A percentile compares a stretch with the other conserved stretches of the same genome.
phyloP scores from a whole-genome alignment of 2,329 filamentous ascomycete species.

The Teratosphaeria nubilosa region DNA sequence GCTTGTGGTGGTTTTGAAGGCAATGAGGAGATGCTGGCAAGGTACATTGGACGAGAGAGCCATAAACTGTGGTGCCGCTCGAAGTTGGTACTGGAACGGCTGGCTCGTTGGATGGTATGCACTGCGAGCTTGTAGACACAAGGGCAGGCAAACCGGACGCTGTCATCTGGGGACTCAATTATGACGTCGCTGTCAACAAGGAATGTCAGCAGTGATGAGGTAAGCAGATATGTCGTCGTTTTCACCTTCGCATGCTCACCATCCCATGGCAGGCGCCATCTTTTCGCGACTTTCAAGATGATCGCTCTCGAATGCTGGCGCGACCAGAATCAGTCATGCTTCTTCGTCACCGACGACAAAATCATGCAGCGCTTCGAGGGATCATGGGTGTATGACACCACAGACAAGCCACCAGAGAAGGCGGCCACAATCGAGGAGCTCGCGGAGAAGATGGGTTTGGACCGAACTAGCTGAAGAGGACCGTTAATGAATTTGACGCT shows the following conservation, averaged over 20 bases:
- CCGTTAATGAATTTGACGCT: slow-evolving; percentile 30
- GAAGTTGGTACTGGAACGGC: slow-evolving; percentile 32
- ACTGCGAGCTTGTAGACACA: slow-evolving; percentile 34
- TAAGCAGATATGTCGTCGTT: background rate
- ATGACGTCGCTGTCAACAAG: slow-evolving; percentile 35
- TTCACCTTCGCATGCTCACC: background rate
- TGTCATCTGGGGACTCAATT: slow-evolving; percentile 27
- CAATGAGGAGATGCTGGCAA: slow-evolving; percentile 32
- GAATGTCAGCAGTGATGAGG: slow-evolving; percentile 60
- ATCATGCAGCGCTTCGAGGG: slow-evolving; percentile 35
- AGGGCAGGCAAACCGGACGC: slow-evolving; percentile 33
- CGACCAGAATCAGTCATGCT: slow-evolving; percentile 32
- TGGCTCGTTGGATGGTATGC: slow-evolving; percentile 33
- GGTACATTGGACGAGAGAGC: slow-evolving; percentile 30
- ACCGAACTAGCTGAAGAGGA: slow-evolving; percentile 29
- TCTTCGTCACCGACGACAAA: slow-evolving; percentile 31
- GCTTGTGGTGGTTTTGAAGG: slow-evolving; percentile 34
- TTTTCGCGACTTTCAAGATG: slow-evolving; percentile 37
- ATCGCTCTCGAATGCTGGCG: slow-evolving; percentile 32
- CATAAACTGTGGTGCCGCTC: slow-evolving; percentile 29
- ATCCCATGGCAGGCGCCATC: slow-evolving; percentile 61
- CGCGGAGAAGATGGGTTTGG: slow-evolving; percentile 29
- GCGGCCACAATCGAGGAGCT: slow-evolving; percentile 32
- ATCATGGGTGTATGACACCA: slow-evolving; percentile 35
- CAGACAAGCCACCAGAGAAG: slow-evolving; percentile 31